Conservation (phyloP, 441 rosid species). For the Croton laevigatus region DNA sequence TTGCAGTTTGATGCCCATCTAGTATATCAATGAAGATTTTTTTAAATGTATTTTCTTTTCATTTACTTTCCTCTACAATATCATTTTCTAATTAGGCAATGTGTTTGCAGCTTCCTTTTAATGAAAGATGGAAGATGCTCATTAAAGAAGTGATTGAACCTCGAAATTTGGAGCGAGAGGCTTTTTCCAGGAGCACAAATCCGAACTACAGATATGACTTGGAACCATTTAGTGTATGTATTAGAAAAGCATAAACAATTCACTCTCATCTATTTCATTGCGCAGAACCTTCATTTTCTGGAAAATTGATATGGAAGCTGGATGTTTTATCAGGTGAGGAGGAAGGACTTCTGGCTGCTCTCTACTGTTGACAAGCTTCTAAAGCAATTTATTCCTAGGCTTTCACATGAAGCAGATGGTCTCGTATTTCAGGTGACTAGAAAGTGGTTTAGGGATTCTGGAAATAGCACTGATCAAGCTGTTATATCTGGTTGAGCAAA, state of each 20-base stretch:
- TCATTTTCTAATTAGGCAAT: not conserved
- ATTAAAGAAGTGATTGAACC: slow-evolving; percentile 86
- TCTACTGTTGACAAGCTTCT: slow-evolving; percentile 72
- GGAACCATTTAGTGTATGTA: slow-evolving; percentile 86
- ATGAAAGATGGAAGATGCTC: slow-evolving; percentile 86
- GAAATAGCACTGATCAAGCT: not conserved
- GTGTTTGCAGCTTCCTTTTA: slow-evolving; percentile 65
- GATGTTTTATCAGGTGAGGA: slow-evolving; percentile 55
- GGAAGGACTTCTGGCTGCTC: slow-evolving; percentile 89
- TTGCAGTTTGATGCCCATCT: not conserved
- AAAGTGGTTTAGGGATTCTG: not conserved
- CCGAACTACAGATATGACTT: slow-evolving; percentile 77
- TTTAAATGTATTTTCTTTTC: not conserved
- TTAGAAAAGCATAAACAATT: not conserved
- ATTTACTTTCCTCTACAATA: not conserved
- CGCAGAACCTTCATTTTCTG: not conserved
- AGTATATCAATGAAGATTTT: not conserved
- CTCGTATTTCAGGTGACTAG: slow-evolving; percentile 73
- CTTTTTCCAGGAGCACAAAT: slow-evolving; percentile 53
- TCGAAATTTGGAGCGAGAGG: slow-evolving; percentile 65
- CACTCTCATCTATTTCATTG: not conserved
- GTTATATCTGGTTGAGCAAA: not conserved
- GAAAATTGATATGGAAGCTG: slow-evolving; percentile 10
- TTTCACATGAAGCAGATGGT: slow-evolving; percentile 93
- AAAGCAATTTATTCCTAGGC: slow-evolving; percentile 79